Evolutionary conservation across 371 early-diverging fungal genomes (phyloP), one percentile per base, ranked within the genome.

Genomic region (Apophysomyces trapeziformis): DNA sequence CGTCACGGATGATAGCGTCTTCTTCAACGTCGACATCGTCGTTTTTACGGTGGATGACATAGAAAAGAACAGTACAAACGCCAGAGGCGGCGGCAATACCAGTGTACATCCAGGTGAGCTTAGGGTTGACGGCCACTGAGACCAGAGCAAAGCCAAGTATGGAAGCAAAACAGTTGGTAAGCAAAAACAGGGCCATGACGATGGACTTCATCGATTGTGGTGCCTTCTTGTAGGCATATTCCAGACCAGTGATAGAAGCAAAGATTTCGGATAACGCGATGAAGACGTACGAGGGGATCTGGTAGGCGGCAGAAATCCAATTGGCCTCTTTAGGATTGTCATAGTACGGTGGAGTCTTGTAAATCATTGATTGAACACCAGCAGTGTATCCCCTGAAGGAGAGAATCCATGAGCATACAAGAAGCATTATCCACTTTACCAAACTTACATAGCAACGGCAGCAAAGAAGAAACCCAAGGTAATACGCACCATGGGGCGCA

Each of bases 221-320:
- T 5, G 93, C 92, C 71, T 88, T 86, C 69, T 85, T 89, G 87
- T 86, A 93, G 9, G 93, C 93, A 68, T 86, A 91, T 77, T 93
- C 93, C 26, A 90, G 80, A 63, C 92, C 93, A 5, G 92, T 92
- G 57, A 89, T 85, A 26, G 89, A 89, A 0, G 90, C 82, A 66
- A 93, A 90, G 43, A 90, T 86, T 80, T 89, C 90, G 39, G 90
- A 87, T 59, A 89, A 79, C 38, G 87, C 91, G 46, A 90, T 78
- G 16, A 88, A 69, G 44, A 87, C 75, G 57, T 89, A 93, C 12
- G 89, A 84, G 14, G 90, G 90, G 38, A 90, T 71, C 68, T 91
- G 91, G 59, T 78, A 78, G 79, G 85, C 91, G 58, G 90, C 86
- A 62, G 81, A 78, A 14, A 93, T 81, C 38, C 82, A 66, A 66